Evolutionary conservation across 2,329 filamentous ascomycete species (phyloP), one percentile per base, ranked within the genome.

Genomic region (Scleromitrula shiraiana): DNA sequence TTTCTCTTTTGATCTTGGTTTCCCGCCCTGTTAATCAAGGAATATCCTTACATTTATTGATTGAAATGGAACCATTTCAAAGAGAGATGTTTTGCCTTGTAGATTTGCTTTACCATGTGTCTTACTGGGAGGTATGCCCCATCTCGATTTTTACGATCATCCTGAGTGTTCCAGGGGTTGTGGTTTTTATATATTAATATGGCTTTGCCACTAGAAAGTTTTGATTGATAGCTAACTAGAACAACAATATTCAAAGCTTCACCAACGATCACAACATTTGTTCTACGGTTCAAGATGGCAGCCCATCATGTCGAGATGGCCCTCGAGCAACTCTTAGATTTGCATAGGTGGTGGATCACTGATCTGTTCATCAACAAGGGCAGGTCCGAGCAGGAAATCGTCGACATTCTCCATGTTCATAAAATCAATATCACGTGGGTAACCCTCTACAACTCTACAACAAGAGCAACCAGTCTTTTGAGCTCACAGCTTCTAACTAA

Each of bases 311-410:
- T 49, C 20, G 44, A 51, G 38, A 40, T 45, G 23, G 44, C 50
- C 7, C 24, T 51, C 23, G 40, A 51, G 20, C 33, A 45, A 19
- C 26, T 51, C n/a, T 12, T 51, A 8, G 30, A 39, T 5, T 7
- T 51, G 17, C 50, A 51, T 33, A 33, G 46, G 24, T 36, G 41
- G 20, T 51, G 50, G 50, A 51, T 51, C 23, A 44, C 30, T 14
- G 41, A 40, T 36, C 46, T 49, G 5, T 44, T 40, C 27, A 30
- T 41, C 19, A 15, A 30, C 9, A 40, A 51, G 19, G 27, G 37
- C 15, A 51, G 45, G 14, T 44, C 46, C 2, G 50, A 51, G 26
- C 40, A 38, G 19, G 50, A 51, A 23, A 51, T 51, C 10, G 40
- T 51, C 17, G 30, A 38, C 6, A n/a, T 51, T 10, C 26, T 51